Base-by-base conservation (phyloP, 2,329 filamentous ascomycete species). In the Xylariales sp. region DNA sequence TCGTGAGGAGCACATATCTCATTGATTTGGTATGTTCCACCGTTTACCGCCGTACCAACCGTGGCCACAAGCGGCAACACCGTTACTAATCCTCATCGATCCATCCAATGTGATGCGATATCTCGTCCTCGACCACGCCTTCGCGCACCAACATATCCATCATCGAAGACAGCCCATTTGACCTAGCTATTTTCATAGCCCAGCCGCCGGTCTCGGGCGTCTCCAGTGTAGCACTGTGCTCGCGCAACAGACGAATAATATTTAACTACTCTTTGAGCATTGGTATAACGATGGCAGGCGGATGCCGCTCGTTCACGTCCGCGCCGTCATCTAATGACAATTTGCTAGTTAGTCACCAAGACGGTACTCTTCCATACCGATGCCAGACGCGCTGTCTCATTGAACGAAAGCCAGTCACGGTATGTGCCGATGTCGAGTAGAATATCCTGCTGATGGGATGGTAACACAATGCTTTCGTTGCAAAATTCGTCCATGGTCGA, bases 121-220 rank as follows among this genome's bases (percentile, higher is more conserved):
- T n/a, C 24, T 8, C n/a, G 24, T 27, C 24, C n/a, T n/a, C n/a
- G n/a, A n/a, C 24, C 24, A 27, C 24, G 24, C 24, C 24, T 27
- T 27, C 24, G 24, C 24, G 24, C n/a, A 27, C n/a, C n/a, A 27
- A n/a, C 24, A 27, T 8, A n/a, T 27, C 24, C 24, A 8, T 8
- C 24, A 27, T 27, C 24, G 24, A 27, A 27, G 8, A 27, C 7
- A 52, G 22, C 19, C 32, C 43, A 18, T 46, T n/a, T 3, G 14
- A 12, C 27, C 43, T 9, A 3, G 48, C 48, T 4, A 49, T 1
- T 1, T 37, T 31, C 50, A 51, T 46, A 1, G 45, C 45, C 45
- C 40, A 49, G 11, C 35, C 42, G 4, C 50, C 50, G 2, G 46
- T 49, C 12, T 49, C 45, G 2, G 50, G 46, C 0, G 48, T 51